Conservation (phyloP, 495 filamentous ascomycete species). For the Aspergillus sclerotioniger region DNA sequence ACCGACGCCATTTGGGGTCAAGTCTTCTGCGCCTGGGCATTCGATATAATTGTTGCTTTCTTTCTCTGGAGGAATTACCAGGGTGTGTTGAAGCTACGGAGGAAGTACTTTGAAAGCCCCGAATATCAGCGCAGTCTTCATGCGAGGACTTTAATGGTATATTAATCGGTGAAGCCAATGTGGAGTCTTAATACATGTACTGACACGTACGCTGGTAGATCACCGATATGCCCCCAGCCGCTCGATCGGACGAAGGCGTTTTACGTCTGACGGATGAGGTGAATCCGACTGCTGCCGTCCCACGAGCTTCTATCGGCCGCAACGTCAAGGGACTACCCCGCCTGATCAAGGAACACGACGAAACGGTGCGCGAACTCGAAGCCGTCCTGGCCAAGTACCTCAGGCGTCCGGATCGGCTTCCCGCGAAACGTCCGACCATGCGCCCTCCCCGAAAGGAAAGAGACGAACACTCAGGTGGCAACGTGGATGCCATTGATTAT, state of each 20-base stretch:
- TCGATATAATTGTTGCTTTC: conserved; percentile 70
- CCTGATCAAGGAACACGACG: conserved; percentile 79
- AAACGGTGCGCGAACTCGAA: conserved; percentile 78
- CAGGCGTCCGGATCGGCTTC: conserved; percentile 78
- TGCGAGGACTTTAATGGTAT: conserved; percentile 83
- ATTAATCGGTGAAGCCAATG: background rate
- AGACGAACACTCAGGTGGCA: conserved; percentile 37
- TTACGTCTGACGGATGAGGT: conserved; percentile 72
- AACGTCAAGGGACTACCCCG: conserved; percentile 86
- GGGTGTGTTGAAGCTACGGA: conserved; percentile 64
- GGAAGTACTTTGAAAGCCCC: conserved; percentile 77
- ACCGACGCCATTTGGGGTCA: conserved; percentile 68
- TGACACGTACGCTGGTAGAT: conserved; percentile 47
- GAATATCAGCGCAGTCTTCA: conserved; percentile 90
- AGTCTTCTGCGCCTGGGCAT: conserved; percentile 74
- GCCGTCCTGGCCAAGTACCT: conserved; percentile 83
- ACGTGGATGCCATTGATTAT: conserved; percentile 93
- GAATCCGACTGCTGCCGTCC: conserved; percentile 70
- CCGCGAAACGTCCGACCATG: conserved; percentile 74
- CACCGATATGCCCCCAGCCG: conserved; percentile 75
- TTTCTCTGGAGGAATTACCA: conserved; percentile 93
- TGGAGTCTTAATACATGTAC: conserved; percentile 14
- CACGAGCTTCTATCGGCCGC: conserved; percentile 78
- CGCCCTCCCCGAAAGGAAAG: conserved; percentile 70
- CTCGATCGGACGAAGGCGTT: conserved; percentile 81